Evolutionary conservation across 176 grass and related monocot species (phyloP).

Genomic region (Puya raimondii): DNA sequence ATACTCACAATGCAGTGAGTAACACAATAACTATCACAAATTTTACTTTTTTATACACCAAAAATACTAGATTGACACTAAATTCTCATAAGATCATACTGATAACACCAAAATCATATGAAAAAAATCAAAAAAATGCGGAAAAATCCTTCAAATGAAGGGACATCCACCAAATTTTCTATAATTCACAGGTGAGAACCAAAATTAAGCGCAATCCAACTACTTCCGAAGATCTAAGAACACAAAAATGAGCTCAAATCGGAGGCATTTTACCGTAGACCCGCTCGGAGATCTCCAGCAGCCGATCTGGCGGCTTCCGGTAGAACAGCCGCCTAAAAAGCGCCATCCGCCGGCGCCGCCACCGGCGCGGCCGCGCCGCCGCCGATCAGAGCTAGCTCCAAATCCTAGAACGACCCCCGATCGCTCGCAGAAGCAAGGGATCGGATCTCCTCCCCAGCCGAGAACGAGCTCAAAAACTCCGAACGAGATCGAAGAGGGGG

Average conservation of each 20-base stretch:
- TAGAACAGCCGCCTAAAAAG: constrained; percentile 95
- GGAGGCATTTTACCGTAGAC: constrained; percentile 73
- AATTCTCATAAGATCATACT: neutral
- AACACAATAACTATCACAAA: neutral
- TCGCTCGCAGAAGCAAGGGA: too few species aligned
- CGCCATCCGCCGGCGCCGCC: constrained; percentile 49
- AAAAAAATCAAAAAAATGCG: neutral
- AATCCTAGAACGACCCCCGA: neutral
- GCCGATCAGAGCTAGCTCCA: constrained; percentile 15
- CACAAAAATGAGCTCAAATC: neutral
- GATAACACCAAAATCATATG: neutral
- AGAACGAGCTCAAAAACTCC: neutral
- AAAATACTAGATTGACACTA: neutral
- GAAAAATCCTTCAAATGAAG: neutral
- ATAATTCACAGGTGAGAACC: constrained; percentile 9
- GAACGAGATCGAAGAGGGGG: neutral
- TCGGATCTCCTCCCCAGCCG: neutral
- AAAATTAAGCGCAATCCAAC: too few species aligned
- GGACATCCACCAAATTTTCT: neutral
- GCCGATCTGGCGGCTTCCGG: constrained; percentile 87
- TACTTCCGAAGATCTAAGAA: neutral
- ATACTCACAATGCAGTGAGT: neutral
- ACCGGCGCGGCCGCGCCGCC: constrained; percentile 17
- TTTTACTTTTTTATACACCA: neutral
- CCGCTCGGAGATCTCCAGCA: constrained; percentile 93